Evolutionary conservation across 331 rosid species (phyloP).

Genomic region (Dryas integrifolia): DNA sequence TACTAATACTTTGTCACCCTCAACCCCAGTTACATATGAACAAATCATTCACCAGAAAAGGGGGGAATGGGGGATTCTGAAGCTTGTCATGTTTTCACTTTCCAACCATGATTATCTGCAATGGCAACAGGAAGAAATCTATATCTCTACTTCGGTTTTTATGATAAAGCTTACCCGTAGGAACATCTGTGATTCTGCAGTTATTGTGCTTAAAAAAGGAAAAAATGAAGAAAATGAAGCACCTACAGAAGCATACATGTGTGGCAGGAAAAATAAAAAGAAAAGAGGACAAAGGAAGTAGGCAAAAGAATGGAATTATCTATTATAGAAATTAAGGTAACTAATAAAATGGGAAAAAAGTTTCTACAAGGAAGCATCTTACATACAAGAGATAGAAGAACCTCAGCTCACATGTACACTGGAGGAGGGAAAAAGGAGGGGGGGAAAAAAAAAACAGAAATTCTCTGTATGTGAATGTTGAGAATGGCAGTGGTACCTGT

Average conservation of each 20-base stretch:
- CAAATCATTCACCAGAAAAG: constrained; percentile 6
- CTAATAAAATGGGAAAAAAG: constrained; percentile 28
- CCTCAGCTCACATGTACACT: constrained; percentile 42
- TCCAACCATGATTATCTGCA: constrained; percentile 9
- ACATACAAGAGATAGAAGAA: constrained; percentile 27
- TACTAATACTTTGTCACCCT: not conserved
- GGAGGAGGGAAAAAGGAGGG: not conserved
- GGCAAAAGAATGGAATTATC: constrained; percentile 13
- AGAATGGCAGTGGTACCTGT: constrained; percentile 29
- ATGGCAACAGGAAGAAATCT: not conserved
- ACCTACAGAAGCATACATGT: not conserved
- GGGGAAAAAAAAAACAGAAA: not conserved
- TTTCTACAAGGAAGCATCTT: constrained; percentile 33
- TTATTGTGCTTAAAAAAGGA: not conserved
- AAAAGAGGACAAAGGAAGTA: not conserved
- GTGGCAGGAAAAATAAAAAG: not conserved
- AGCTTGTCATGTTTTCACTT: constrained; percentile 8
- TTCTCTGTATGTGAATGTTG: constrained; percentile 27
- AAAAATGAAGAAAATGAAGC: not conserved
- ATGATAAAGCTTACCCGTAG: not conserved
- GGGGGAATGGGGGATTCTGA: not conserved
- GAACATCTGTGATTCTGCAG: not conserved
- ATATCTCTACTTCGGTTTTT: not conserved
- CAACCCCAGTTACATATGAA: not conserved
- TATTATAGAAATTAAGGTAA: constrained; percentile 23